phyloP scores from a whole-genome alignment of 2,329 filamentous ascomycete genomes.

The Aspergillus ibericus region DNA sequence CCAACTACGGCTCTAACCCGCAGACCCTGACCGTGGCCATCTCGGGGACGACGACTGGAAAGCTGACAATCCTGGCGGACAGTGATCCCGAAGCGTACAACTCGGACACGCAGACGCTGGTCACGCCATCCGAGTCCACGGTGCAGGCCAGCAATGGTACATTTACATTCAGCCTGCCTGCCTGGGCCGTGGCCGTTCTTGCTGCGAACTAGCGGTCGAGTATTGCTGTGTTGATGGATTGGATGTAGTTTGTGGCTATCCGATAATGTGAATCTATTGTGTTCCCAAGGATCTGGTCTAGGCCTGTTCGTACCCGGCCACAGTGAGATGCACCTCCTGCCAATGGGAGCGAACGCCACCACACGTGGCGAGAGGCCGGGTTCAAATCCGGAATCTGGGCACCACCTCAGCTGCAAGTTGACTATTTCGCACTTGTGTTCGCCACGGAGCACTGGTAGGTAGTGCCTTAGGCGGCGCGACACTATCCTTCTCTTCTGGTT shows the following conservation, averaged over 20 bases:
- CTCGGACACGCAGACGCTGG: conserved; percentile 5
- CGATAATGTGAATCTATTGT: not conserved
- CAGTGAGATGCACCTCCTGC: too few relatives aligned
- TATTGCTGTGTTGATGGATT: not conserved
- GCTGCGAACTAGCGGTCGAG: conserved; percentile 7
- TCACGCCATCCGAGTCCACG: conserved; percentile 9
- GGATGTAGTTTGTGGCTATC: not conserved
- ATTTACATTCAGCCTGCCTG: conserved; percentile 20
- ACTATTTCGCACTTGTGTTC: too few relatives aligned
- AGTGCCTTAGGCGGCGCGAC: too few relatives aligned
- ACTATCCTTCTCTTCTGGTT: too few relatives aligned
- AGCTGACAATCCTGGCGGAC: conserved; percentile 20
- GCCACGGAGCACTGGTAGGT: too few relatives aligned
- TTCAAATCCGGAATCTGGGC: too few relatives aligned
- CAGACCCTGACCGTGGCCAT: conserved; percentile 24
- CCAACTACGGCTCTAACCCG: conserved; percentile 19
- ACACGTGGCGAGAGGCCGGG: not conserved
- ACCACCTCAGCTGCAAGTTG: too few relatives aligned
- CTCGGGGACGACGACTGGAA: conserved; percentile 13
- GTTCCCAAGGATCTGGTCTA: too few relatives aligned
- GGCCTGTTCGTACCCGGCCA: too few relatives aligned
- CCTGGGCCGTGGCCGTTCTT: conserved; percentile 24
- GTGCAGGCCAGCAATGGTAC: conserved; percentile 13
- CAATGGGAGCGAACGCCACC: not conserved
- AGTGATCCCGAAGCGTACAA: conserved; percentile 18